Evolutionary conservation across 208 protist genomes (phyloP).

Genomic region (Wallacemonas sp.): DNA sequence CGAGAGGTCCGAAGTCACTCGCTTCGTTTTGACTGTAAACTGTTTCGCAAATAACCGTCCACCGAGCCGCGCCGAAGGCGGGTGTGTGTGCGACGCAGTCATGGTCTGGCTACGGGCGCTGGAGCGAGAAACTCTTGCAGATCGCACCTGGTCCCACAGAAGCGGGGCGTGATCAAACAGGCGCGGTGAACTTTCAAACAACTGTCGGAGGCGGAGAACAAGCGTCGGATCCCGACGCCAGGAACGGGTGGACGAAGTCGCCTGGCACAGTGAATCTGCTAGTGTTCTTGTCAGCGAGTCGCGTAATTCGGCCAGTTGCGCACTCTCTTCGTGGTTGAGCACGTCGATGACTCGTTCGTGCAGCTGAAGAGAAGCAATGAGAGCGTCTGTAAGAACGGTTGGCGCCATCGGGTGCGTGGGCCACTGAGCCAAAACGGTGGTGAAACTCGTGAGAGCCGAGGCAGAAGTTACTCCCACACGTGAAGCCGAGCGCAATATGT

Average conservation of each 20-base stretch:
- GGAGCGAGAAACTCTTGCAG: constrained; percentile 21
- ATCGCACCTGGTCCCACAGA: constrained; percentile 73
- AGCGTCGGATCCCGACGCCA: constrained; percentile 39
- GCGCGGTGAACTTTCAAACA: constrained; percentile 57
- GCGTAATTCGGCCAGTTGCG: constrained; percentile 14
- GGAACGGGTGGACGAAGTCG: background rate
- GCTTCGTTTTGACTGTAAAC: constrained; percentile 61
- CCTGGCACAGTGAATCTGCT: constrained; percentile 10
- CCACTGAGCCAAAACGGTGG: background rate
- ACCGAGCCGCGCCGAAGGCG: constrained; percentile 9
- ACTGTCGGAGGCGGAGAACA: constrained; percentile 46
- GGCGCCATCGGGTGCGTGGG: background rate
- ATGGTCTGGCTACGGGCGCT: constrained; percentile 47
- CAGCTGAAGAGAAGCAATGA: background rate
- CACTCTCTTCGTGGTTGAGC: constrained; percentile 34
- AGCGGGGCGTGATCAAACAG: constrained; percentile 29
- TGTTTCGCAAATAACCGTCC: constrained; percentile 43
- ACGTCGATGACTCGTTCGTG: constrained; percentile 51
- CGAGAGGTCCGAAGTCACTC: constrained; percentile 32
- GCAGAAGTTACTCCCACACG: constrained; percentile 17
- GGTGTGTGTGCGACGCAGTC: constrained; percentile 1
- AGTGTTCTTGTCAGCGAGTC: constrained; percentile 15
- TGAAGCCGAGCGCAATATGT: constrained; percentile 13
- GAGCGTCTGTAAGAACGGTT: background rate
- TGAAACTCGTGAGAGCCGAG: constrained; percentile 9